Percentiles rank a stretch among this genome's conserved stretches.
Conservation (phyloP, 75 land plant genomes). For the Azolla pinnata region DNA sequence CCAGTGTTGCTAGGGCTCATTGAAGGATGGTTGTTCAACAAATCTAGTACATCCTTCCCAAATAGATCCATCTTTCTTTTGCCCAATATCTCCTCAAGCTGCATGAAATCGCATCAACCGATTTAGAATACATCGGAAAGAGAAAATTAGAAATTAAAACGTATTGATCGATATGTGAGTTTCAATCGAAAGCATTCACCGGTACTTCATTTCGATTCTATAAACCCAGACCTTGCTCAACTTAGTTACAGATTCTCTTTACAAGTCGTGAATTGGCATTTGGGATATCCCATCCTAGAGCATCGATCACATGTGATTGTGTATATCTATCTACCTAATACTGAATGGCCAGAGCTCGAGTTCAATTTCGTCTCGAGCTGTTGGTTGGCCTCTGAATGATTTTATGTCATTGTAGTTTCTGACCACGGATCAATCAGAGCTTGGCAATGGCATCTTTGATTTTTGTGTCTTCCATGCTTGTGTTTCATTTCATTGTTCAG, state of each 20-base stretch:
- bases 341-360: too few species aligned
- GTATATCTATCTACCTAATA: too few species aligned
- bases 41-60: slow-evolving; percentile 55
- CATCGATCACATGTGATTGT: not conserved
- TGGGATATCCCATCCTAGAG: not conserved
- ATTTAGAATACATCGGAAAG: not conserved
- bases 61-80: slow-evolving; percentile 65
- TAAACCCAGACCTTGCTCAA: not conserved
- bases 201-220: too few species aligned
- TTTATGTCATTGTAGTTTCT: too few species aligned
- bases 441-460: too few species aligned
- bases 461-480: too few species aligned
- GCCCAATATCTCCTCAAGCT: slow-evolving; percentile 83
- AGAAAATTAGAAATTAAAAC: not conserved
- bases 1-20: slow-evolving; percentile 15
- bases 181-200: too few species aligned
- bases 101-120: slow-evolving; percentile 10
- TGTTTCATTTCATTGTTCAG: too few species aligned
- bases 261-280: not conserved
- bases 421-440: too few species aligned
- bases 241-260: not conserved
- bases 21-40: slow-evolving; percentile 23
- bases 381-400: too few species aligned
- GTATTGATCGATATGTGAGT: not conserved
- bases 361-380: too few species aligned